Base-by-base conservation (phyloP, 2,329 filamentous ascomycete species). In the Penicillium sp. region DNA sequence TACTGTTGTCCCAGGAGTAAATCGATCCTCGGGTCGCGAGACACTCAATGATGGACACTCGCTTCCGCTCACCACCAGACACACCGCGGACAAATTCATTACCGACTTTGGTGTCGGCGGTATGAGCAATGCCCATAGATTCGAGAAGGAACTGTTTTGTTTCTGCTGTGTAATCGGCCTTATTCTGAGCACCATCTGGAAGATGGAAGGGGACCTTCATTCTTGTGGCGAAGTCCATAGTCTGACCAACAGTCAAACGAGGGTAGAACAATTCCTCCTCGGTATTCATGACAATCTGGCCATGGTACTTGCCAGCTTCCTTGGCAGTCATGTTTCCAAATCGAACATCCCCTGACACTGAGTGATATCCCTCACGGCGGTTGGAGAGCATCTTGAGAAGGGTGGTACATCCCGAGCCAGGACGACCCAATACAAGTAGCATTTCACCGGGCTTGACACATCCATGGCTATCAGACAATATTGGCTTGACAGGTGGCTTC, bases 381-480 rank as follows among this genome's bases (percentile, higher is more conserved):
- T 90, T 90, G 42, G 85, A 79, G 5, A 90, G 76, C 59, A 88
- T 76, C 61, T 88, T 90, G 43, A 91, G 76, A 8, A 90, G 77
- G 0, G 87, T 88, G 0, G 87, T 88, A 67, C 88, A 90, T 32
- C 87, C 87, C 4, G 84, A 79, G 0, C 87, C 87, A 0, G 87
- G 87, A 1, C 86, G 79, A 2, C 87, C 87, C 0, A 89, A 75
- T 0, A 89, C 86, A 0, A 89, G 75, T 1, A 88, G 71, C 87
- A 89, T 88, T 68, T 89, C 86, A n/a, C 86, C 88, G 0, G 87
- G 86, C 67, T 86, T 86, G 39, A 90, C 83, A 59, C 85, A 88
- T 14, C 87, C 87, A 63, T 83, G 81, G 53, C 79, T 82, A 60
- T 81, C 77, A 48, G 87, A 80, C 36, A 90, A 69, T 36, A 90